phyloP scores from a whole-genome alignment of 805 yeast species.

The Lipomyces yamanashiensis region DNA sequence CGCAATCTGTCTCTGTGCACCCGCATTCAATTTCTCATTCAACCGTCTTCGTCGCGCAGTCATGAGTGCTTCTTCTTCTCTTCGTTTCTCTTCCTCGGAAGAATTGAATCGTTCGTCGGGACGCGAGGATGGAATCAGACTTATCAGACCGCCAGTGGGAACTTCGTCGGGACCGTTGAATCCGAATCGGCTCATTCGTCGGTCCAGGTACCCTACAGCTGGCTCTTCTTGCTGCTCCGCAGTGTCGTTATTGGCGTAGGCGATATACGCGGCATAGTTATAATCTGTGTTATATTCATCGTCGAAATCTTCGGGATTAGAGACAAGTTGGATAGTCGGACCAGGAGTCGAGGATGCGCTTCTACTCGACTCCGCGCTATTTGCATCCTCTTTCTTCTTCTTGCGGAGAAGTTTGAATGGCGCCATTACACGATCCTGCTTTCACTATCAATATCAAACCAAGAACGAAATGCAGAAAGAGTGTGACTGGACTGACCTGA shows the following conservation, averaged over 20 bases:
- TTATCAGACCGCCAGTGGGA: constrained; percentile 11
- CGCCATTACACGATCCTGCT: constrained; percentile 8
- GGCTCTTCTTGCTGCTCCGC: neutral
- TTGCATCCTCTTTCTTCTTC: constrained; percentile 1
- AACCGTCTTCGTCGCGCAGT: neutral
- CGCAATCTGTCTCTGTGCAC: constrained; percentile 25
- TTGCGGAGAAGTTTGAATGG: constrained; percentile 24
- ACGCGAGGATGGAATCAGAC: constrained; percentile 17
- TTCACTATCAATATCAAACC: neutral
- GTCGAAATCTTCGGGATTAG: neutral
- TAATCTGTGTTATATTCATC: no score
- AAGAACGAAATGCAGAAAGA: neutral
- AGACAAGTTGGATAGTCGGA: neutral
- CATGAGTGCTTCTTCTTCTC: neutral
- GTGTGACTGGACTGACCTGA: no score
- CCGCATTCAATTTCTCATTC: constrained; percentile 13
- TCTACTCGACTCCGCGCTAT: neutral
- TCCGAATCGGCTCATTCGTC: constrained; percentile 4
- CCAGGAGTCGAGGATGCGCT: neutral
- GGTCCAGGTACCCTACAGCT: neutral
- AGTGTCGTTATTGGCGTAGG: neutral
- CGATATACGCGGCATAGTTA: no score
- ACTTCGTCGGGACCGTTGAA: neutral
- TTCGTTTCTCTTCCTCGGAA: neutral
- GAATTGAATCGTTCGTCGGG: neutral